phyloP scores from a whole-genome alignment of 176 grass and related monocot species.

The Canna indica region DNA sequence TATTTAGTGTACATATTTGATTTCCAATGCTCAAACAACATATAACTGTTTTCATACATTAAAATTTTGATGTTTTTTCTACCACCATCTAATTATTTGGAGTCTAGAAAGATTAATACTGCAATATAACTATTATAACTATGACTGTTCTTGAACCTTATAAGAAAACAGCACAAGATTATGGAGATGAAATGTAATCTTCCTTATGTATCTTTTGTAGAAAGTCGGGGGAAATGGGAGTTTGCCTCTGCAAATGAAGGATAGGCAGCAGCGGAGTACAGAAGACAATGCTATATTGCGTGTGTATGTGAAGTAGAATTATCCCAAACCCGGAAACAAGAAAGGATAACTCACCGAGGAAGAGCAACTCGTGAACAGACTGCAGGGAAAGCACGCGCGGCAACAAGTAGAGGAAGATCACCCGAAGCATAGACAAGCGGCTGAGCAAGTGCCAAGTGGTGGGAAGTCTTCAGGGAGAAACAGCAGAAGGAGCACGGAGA shows the following conservation, averaged over 20 bases:
- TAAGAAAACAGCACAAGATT: too few relatives aligned
- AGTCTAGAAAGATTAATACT: too few relatives aligned
- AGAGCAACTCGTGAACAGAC: conserved; percentile 68
- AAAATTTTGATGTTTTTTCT: too few relatives aligned
- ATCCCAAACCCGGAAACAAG: conserved; percentile 81
- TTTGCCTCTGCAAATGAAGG: conserved; percentile 82
- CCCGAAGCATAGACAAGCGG: conserved; percentile 70
- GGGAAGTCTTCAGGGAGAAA: conserved; percentile 99
- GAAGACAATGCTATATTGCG: conserved; percentile 89
- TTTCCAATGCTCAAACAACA: too few relatives aligned
- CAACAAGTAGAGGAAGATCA: conserved; percentile 99
- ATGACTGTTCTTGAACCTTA: too few relatives aligned
- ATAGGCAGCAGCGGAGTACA: conserved; percentile 87
- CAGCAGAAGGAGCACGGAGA: conserved; percentile 69
- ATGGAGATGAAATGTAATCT: background rate
- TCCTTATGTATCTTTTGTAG: conserved; percentile 10
- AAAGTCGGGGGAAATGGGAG: conserved; percentile 39
- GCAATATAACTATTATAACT: too few relatives aligned
- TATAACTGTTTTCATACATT: too few relatives aligned
- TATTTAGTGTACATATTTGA: too few relatives aligned
- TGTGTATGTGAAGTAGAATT: conserved; percentile 94
- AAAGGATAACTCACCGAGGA: conserved; percentile 88
- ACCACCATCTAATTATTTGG: too few relatives aligned
- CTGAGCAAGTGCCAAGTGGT: conserved; percentile 99
- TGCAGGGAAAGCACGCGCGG: conserved; percentile 99